Conservation (phyloP, 129 eudicot species). For the Artemisia annua region DNA sequence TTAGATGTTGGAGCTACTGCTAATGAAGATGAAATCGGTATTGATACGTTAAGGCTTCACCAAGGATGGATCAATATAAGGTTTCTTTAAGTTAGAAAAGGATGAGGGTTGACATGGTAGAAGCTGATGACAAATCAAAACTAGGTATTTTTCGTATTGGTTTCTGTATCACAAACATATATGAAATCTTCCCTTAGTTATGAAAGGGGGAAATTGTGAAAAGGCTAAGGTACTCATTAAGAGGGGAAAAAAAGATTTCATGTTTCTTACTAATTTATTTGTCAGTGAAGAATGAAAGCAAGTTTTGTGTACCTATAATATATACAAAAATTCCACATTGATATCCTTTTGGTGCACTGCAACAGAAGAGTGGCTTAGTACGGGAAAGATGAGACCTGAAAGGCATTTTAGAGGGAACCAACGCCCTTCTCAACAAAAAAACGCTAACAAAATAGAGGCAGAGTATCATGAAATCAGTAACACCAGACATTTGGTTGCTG, state of each 20-base stretch:
- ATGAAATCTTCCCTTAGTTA: neutral
- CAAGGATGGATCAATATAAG: slow-evolving; percentile 34
- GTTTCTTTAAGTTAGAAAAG: slow-evolving; percentile 62
- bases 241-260: too few relatives aligned
- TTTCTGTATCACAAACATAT: slow-evolving; percentile 13
- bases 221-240: neutral
- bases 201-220: neutral
- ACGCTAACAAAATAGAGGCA: slow-evolving; percentile 29
- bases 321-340: neutral
- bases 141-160: slow-evolving; percentile 49
- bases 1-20: slow-evolving; percentile 47
- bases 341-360: neutral
- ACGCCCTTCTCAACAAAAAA: slow-evolving; percentile 33
- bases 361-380: slow-evolving; percentile 28
- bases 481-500: slow-evolving; percentile 22
- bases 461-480: slow-evolving; percentile 36
- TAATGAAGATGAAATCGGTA: slow-evolving; percentile 31
- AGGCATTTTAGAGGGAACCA: slow-evolving; percentile 40
- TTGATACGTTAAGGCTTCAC: slow-evolving; percentile 35
- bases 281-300: neutral
- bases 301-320: too few relatives aligned
- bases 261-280: too few relatives aligned
- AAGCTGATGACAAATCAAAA: slow-evolving; percentile 45
- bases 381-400: slow-evolving; percentile 33
- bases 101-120: slow-evolving; percentile 32